Conservation (phyloP, 306 rosid species). For the Sphenostylis stenocarpa region DNA sequence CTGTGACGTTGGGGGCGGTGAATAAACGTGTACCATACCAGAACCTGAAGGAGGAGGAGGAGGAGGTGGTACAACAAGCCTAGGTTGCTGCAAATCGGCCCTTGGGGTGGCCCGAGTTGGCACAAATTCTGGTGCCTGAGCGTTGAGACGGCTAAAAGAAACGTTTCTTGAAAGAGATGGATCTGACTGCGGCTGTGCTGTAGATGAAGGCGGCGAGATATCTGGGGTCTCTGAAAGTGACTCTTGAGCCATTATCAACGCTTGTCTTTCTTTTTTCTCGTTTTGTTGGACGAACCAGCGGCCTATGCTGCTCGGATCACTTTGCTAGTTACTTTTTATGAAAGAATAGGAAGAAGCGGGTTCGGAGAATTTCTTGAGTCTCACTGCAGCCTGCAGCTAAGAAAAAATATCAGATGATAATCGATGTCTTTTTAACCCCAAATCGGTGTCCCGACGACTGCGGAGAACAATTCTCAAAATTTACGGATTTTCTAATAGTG, state of each 20-base stretch:
- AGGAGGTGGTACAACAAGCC: conserved; percentile 49
- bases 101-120: conserved; percentile 61
- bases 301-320: background rate
- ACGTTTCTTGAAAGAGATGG: conserved; percentile 55
- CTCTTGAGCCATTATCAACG: conserved; percentile 55
- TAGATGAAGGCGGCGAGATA: conserved; percentile 31
- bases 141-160: conserved; percentile 87
- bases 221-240: conserved; percentile 39
- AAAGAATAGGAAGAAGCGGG: background rate
- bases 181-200: conserved; percentile 43
- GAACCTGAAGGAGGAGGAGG: conserved; percentile 46
- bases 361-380: background rate
- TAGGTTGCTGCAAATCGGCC: conserved; percentile 47
- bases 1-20: conserved; percentile 54
- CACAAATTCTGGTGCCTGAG: conserved; percentile 87
- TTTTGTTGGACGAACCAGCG: conserved; percentile 17
- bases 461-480: conserved; percentile 37
- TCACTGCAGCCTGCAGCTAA: background rate
- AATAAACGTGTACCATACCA: conserved; percentile 45
- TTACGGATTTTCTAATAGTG: background rate
- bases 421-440: background rate
- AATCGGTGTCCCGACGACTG: conserved; percentile 8
- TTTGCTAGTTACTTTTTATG: background rate
- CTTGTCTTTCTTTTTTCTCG: background rate
- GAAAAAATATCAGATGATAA: conserved; percentile 7